These are phyloP conservation scores for Chaetomidium leptoderma DNA, from an alignment of 495 filamentous ascomycete species.

Conservation along the genomic window DNA sequence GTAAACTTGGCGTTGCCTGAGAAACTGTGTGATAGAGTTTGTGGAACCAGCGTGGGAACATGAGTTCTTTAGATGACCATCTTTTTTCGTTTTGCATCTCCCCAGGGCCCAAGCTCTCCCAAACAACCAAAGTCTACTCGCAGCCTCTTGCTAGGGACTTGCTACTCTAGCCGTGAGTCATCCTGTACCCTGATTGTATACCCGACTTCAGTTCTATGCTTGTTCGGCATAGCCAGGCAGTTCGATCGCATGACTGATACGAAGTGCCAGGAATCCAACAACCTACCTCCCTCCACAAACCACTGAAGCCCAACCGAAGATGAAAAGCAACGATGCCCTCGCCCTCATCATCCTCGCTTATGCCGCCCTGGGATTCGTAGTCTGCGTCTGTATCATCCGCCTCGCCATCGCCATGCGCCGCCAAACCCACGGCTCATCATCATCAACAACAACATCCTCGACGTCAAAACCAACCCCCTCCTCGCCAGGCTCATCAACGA, in stretches of 20 bases:
- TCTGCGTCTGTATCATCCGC: slow-evolving; percentile 5
- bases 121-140: too few relatives aligned
- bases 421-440: background rate
- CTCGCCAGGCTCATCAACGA: background rate
- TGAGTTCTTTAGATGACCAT: background rate
- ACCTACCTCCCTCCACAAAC: background rate
- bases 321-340: slow-evolving; percentile 18
- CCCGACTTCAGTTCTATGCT: too few relatives aligned
- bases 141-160: too few relatives aligned
- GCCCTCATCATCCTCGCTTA: slow-evolving; percentile 16
- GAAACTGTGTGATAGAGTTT: background rate
- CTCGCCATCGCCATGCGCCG: slow-evolving; percentile 9
- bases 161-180: too few relatives aligned
- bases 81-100: background rate
- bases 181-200: too few relatives aligned
- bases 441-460: background rate
- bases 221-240: too few relatives aligned
- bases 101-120: too few relatives aligned
- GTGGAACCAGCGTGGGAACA: background rate
- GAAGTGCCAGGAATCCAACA: background rate
- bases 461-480: background rate
- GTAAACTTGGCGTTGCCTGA: background rate
- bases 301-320: background rate
- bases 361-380: background rate
- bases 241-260: background rate